Evolutionary conservation across 495 filamentous ascomycete genomes (phyloP).

Genomic region (Saxispiralis lemnorum): DNA sequence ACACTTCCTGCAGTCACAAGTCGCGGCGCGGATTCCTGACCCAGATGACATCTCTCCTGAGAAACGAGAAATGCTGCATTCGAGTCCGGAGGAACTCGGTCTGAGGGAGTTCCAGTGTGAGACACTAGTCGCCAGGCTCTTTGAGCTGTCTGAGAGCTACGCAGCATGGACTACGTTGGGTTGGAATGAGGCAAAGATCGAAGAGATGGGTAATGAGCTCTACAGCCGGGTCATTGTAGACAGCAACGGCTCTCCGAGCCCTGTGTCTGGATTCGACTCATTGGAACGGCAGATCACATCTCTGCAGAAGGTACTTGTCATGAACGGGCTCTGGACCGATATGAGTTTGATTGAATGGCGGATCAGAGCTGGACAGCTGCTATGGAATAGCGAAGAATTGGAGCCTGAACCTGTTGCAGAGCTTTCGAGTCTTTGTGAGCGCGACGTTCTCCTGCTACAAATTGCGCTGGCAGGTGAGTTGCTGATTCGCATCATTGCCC

Average conservation of each 20-base stretch:
- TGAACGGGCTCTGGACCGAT: conserved; percentile 49
- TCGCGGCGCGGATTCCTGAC: conserved; percentile 36
- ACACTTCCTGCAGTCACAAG: conserved; percentile 49
- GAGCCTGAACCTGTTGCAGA: conserved; percentile 22
- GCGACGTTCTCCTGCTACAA: conserved; percentile 67
- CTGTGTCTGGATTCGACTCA: too few relatives aligned
- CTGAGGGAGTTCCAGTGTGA: conserved; percentile 30
- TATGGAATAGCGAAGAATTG: conserved; percentile 49
- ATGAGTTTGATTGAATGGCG: conserved; percentile 69
- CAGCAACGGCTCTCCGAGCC: too few relatives aligned
- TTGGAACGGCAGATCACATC: conserved; percentile 31
- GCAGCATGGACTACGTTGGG: conserved; percentile 20
- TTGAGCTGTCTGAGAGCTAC: conserved; percentile 27
- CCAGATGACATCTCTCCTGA: conserved; percentile 15
- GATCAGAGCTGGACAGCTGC: conserved; percentile 57
- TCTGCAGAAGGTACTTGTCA: conserved; percentile 28
- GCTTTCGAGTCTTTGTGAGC: conserved; percentile 26
- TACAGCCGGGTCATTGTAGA: conserved; percentile 18
- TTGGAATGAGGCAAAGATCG: conserved; percentile 28
- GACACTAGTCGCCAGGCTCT: conserved; percentile 29
- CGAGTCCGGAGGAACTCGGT: conserved; percentile 23
- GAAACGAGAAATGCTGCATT: conserved; percentile 19
- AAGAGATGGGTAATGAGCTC: conserved; percentile 29
- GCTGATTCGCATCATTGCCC: conserved; percentile 51
- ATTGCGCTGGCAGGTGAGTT: conserved; percentile 63